A percentile compares a stretch with the other conserved stretches of the same genome.
These are phyloP conservation scores for Lactifluus subvellereus DNA, from an alignment of 768 basidiomycete species.

Conservation along the genomic window DNA sequence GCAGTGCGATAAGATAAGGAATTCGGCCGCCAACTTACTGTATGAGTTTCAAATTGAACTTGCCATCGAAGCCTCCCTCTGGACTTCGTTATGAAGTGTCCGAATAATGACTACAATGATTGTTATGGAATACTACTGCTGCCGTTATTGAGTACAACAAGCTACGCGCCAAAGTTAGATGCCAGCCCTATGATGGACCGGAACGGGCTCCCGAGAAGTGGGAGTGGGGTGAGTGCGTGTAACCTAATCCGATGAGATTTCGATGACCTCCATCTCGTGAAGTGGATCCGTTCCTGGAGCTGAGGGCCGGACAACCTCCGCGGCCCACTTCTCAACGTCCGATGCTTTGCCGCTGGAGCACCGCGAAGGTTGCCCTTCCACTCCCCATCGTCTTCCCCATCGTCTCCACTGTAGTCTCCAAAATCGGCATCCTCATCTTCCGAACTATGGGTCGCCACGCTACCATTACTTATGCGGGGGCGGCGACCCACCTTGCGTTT, in stretches of 20 bases:
- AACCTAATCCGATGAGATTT: slow-evolving; percentile 16
- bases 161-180: not conserved
- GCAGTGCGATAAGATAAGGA: too few relatives aligned
- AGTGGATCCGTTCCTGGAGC: not conserved
- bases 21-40: too few relatives aligned
- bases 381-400: not conserved
- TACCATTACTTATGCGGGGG: not conserved
- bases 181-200: not conserved
- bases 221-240: not conserved
- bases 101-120: not conserved
- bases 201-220: not conserved
- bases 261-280: slow-evolving; percentile 14
- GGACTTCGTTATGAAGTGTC: not conserved
- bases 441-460: too few relatives aligned
- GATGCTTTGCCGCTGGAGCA: not conserved
- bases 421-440: not conserved
- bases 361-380: slow-evolving; percentile 13
- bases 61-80: not conserved
- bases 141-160: not conserved
- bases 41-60: too few relatives aligned
- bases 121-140: not conserved
- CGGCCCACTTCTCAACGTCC: not conserved
- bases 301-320: not conserved
- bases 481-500: slow-evolving; percentile 8
- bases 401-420: not conserved